Percentiles rank a stretch among this genome's conserved stretches.
Evolutionary conservation across 2,329 filamentous ascomycete genomes (phyloP).

Genomic region (Sodiomyces alkalinus): DNA sequence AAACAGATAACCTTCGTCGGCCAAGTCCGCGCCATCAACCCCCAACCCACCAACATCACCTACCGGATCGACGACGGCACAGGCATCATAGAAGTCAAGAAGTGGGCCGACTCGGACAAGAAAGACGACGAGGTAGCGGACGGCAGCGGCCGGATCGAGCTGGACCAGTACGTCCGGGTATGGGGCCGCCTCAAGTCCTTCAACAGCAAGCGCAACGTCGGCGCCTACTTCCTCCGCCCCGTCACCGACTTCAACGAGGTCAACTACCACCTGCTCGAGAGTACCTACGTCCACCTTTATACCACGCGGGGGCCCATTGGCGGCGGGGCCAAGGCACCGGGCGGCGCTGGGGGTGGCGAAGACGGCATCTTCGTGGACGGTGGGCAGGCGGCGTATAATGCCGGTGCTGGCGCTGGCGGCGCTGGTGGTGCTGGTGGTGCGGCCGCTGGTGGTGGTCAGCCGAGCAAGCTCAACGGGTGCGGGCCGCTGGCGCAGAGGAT

Average conservation of each 20-base stretch:
- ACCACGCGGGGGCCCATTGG: constrained; percentile 54
- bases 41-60: constrained; percentile 81
- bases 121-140: constrained; percentile 22
- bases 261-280: constrained; percentile 81
- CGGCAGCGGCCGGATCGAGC: constrained; percentile 39
- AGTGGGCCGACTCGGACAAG: constrained; percentile 60
- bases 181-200: constrained; percentile 76
- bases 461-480: constrained; percentile 29
- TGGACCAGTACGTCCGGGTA: constrained; percentile 71
- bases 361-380: constrained; percentile 43
- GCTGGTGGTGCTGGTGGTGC: constrained; percentile 21
- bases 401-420: constrained; percentile 20
- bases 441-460: constrained; percentile 15
- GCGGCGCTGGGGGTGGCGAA: constrained; percentile 21
- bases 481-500: constrained; percentile 50
- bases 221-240: constrained; percentile 65
- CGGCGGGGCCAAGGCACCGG: constrained; percentile 20
- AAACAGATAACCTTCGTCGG: constrained; percentile 56
- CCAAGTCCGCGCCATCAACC: constrained; percentile 74
- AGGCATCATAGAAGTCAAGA: constrained; percentile 78
- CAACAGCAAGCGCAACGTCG: constrained; percentile 69
- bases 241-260: constrained; percentile 83
- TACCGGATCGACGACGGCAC: constrained; percentile 95
- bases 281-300: constrained; percentile 74
- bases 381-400: constrained; percentile 23